A percentile compares a stretch with the other conserved stretches of the same genome.
phyloP scores from a whole-genome alignment of 2,329 filamentous ascomycete genomes.

The Apiospora hydei region DNA sequence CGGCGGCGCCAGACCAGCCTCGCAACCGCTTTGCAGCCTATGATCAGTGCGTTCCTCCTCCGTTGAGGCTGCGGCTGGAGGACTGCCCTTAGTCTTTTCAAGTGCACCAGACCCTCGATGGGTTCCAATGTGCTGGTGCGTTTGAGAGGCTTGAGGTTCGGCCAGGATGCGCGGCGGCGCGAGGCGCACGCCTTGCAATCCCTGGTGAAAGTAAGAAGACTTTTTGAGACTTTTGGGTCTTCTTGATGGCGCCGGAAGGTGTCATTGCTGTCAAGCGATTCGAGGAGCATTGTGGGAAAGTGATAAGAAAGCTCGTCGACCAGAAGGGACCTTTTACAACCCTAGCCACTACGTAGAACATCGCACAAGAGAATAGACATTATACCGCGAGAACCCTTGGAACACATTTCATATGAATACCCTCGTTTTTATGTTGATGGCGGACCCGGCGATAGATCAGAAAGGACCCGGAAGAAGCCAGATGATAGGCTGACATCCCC shows the following conservation, averaged over 20 bases:
- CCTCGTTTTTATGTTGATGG: not conserved
- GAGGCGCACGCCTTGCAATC: not conserved
- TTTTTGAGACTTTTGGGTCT: not conserved
- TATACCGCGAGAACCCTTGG: not conserved
- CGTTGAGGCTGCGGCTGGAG: not conserved
- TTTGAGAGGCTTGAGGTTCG: not conserved
- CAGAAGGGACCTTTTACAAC: not conserved
- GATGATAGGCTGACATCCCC: not conserved
- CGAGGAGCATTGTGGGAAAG: not conserved
- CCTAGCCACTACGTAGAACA: not conserved
- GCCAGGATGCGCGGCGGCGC: not conserved
- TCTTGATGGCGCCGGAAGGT: not conserved
- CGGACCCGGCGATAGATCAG: not conserved
- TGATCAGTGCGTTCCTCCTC: not conserved
- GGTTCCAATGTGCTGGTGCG: not conserved
- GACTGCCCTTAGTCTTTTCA: not conserved
- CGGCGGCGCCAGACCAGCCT: slow-evolving; percentile 8
- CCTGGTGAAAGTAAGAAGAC: not conserved
- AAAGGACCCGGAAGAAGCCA: not conserved
- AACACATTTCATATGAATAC: not conserved
- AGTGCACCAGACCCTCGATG: not conserved
- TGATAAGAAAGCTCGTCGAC: not conserved
- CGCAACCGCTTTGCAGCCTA: slow-evolving; percentile 18
- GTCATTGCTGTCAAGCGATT: not conserved
- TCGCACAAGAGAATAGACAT: not conserved